A percentile compares a stretch with the other conserved stretches of the same genome.
phyloP scores from a whole-genome alignment of 345 rosid species.

The Aegle marmelos region DNA sequence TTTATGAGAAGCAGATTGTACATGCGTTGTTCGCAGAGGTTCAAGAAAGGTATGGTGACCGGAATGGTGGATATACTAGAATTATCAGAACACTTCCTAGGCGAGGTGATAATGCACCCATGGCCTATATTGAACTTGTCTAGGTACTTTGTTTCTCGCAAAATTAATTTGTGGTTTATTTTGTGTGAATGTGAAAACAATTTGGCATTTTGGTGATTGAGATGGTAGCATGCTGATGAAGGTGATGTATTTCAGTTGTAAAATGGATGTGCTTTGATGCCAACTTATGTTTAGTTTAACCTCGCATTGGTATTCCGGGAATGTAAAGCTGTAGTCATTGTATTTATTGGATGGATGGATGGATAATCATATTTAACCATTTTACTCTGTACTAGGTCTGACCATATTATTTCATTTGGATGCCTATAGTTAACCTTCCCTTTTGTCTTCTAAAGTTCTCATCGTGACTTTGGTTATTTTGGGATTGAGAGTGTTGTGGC shows the following conservation, averaged over 20 bases:
- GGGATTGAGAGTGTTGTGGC: neutral
- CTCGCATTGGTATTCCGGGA: neutral
- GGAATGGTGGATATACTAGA: constrained; percentile 94
- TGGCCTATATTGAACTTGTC: constrained; percentile 95
- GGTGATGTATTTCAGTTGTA: neutral
- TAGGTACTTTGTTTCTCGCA: constrained; percentile 22
- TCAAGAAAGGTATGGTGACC: constrained; percentile 75
- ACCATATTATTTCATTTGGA: neutral
- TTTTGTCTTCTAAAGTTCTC: neutral
- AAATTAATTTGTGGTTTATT: neutral
- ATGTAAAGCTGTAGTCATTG: neutral
- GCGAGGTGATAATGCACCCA: constrained; percentile 97
- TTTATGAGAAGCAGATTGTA: constrained; percentile 91
- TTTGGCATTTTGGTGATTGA: neutral
- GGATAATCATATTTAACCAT: neutral
- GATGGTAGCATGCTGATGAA: neutral
- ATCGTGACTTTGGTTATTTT: neutral
- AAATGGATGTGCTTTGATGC: neutral
- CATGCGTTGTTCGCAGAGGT: constrained; percentile 89
- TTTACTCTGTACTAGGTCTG: neutral
- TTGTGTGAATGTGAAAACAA: neutral
- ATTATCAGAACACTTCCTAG: constrained; percentile 90
- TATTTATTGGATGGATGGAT: constrained; percentile 1
- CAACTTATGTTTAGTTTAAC: neutral
- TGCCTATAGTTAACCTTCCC: neutral